These are phyloP conservation scores for Dioscorea dumetorum DNA, from an alignment of 106 monocot genomes.

Conservation along the genomic window DNA sequence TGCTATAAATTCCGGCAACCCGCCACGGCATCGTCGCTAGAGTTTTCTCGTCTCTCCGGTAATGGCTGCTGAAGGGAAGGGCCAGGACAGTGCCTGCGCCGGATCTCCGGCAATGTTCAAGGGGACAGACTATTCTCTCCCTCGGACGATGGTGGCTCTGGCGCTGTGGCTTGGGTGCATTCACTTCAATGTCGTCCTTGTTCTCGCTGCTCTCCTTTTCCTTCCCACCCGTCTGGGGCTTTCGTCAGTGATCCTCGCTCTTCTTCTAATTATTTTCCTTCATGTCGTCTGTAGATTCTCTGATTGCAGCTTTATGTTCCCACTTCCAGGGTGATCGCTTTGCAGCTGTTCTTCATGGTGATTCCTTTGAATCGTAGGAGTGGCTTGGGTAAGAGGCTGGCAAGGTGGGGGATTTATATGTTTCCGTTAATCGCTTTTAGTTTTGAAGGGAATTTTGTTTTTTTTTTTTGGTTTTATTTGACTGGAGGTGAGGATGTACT, in stretches of 20 bases:
- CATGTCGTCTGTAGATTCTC: neutral
- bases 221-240: conserved; percentile 40
- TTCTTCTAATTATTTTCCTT: neutral
- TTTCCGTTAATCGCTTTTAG: neutral
- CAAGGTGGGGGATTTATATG: conserved; percentile 25
- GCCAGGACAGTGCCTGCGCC: too few relatives aligned
- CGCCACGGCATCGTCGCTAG: too few relatives aligned
- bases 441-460: neutral
- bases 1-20: too few relatives aligned
- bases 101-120: conserved; percentile 13
- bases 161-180: conserved; percentile 52
- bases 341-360: conserved; percentile 7
- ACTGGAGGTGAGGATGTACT: too few relatives aligned
- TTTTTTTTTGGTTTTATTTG: conserved; percentile 1
- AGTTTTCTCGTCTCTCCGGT: too few relatives aligned
- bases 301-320: neutral
- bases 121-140: conserved; percentile 24
- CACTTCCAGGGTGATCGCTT: neutral
- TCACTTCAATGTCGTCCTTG: conserved; percentile 42
- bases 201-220: conserved; percentile 38
- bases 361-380: conserved; percentile 17
- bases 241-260: conserved; percentile 15
- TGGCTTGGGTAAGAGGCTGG: conserved; percentile 37
- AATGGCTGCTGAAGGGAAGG: too few relatives aligned
- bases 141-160: conserved; percentile 38